phyloP scores from a whole-genome alignment of 2,329 filamentous ascomycete species.

The Fusarium sp. region DNA sequence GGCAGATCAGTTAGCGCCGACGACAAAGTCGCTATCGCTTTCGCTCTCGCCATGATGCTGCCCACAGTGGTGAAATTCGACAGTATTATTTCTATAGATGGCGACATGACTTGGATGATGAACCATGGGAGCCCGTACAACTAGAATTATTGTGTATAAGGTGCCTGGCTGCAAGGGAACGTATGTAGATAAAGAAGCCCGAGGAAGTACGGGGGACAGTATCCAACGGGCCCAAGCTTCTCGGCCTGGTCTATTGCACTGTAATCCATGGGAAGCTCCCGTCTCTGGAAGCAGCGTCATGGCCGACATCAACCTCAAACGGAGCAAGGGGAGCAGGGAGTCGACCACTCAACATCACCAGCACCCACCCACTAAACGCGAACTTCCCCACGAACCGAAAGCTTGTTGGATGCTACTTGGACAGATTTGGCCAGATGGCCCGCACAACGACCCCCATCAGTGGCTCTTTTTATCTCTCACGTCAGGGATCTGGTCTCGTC shows the following conservation, averaged over 20 bases:
- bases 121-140: too few species aligned
- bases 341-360: slow-evolving; percentile 5
- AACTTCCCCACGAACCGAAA: slow-evolving; percentile 44
- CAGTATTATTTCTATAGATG: too few species aligned
- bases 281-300: background rate
- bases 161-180: too few species aligned
- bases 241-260: background rate
- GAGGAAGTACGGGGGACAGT: background rate
- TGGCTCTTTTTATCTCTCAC: slow-evolving; percentile 30
- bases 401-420: slow-evolving; percentile 39
- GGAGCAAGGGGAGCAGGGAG: slow-evolving; percentile 8
- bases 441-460: slow-evolving; percentile 33
- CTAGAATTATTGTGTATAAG: too few species aligned
- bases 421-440: slow-evolving; percentile 35
- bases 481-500: slow-evolving; percentile 11
- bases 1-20: background rate
- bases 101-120: too few species aligned
- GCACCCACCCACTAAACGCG: slow-evolving; percentile 28
- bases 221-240: slow-evolving; percentile 3
- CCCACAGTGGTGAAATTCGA: too few species aligned
- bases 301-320: slow-evolving; percentile 17
- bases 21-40: background rate
- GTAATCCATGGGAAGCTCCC: background rate
- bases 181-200: too few species aligned
- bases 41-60: background rate